Evolutionary conservation across 495 filamentous ascomycete species (phyloP), one percentile per base, ranked within the genome.

Genomic region (Penicillium paxilli): DNA sequence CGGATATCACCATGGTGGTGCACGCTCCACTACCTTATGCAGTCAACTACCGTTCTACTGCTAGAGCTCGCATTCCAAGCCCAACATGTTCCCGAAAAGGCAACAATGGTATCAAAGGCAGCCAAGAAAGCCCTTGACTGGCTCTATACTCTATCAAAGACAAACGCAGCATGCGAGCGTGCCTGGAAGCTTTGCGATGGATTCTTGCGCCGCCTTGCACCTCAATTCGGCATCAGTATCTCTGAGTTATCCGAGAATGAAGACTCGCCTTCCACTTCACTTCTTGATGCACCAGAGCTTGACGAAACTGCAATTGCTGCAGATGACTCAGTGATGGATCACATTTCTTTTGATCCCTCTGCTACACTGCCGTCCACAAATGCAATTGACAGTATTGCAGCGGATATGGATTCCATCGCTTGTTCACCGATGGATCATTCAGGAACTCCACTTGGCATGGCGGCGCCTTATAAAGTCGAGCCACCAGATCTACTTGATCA

Each of bases 1-100:
- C 69, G 69, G 14, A 72, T 75, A 20, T 72, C 75, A 2, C 80
- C 82, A 19, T 88, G 84, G 83, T 88, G 85, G 85, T 81, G 74
- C 49, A 72, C 80, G 5, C 63, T 87, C 1, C 85, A 87, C 62
- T 83, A 83, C 40, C 62, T 87, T 14, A 85, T 84, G 71, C 82
- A 86, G 65, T 80, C 84, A 14, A 72, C 79, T 0, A 78, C 76
- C 0, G 74, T 87, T 1, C 69, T 88, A 4, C 72, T 87, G 30
- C 64, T 85, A 9, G 85, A 87, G 48, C 75, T 84, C 37, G 67
- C 80, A 16, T 82, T 80, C 52, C 63, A 68, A 24, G 71, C 73
- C 12, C 74, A 81, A 52, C 81, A 84, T 61, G 77, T 80, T n/a
- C 79, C 80, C 1, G 71, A 80, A 33, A 78, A 82, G 51, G 71